These are phyloP conservation scores for Coelastrella sp. DNA, from an alignment of 139 green algal species.

Conservation along the genomic window DNA sequence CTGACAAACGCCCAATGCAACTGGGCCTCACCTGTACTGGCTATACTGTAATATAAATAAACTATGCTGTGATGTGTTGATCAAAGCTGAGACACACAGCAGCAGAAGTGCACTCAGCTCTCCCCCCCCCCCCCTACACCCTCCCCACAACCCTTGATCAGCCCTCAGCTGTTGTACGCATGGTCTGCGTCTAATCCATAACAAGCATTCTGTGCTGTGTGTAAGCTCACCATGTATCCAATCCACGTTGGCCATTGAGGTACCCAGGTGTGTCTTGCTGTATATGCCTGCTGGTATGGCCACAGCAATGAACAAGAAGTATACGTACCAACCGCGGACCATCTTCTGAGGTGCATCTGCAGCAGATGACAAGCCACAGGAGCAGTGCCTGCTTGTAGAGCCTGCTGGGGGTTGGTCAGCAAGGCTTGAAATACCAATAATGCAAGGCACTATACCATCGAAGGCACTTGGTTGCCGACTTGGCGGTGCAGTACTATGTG, in stretches of 20 bases:
- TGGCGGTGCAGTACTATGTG: not conserved
- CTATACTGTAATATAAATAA: too few relatives aligned
- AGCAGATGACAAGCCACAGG: not conserved
- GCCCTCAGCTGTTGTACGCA: not conserved
- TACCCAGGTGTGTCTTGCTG: slow-evolving; percentile 17
- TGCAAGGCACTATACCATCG: not conserved
- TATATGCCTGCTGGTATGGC: slow-evolving; percentile 41
- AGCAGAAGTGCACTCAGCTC: too few relatives aligned
- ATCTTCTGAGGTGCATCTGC: slow-evolving; percentile 1
- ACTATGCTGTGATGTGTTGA: too few relatives aligned
- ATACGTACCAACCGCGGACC: not conserved
- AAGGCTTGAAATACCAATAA: not conserved
- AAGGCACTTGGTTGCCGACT: not conserved
- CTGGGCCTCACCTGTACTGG: too few relatives aligned
- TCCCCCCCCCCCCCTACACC: too few relatives aligned
- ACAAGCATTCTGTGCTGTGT: too few relatives aligned
- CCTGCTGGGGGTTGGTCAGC: not conserved
- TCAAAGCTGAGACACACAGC: too few relatives aligned
- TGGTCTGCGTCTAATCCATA: not conserved
- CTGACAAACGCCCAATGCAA: too few relatives aligned
- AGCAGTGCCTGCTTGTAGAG: not conserved
- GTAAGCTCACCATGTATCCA: slow-evolving; percentile 38
- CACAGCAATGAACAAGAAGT: slow-evolving; percentile 37
- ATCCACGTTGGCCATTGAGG: slow-evolving; percentile 34
- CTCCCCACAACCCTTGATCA: not conserved